These are phyloP conservation scores for Chlamydomonas schloesseri DNA, from an alignment of 139 green algal genomes.

Conservation along the genomic window DNA sequence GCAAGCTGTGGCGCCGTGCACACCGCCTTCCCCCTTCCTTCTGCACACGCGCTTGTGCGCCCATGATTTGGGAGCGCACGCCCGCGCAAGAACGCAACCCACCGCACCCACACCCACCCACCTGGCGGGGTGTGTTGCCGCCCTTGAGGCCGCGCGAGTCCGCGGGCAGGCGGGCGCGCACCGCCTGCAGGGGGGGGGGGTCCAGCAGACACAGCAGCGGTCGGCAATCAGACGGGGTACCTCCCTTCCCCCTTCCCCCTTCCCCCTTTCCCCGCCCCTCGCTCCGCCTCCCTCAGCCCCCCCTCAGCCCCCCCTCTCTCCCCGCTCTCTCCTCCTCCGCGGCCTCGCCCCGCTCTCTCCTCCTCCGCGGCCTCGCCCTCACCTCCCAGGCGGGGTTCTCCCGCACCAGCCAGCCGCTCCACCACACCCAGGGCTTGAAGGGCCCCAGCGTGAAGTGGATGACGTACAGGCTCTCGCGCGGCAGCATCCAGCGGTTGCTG, in stretches of 20 bases:
- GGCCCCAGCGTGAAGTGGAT: constrained; percentile 84
- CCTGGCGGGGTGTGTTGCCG: constrained; percentile 1
- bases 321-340: not conserved
- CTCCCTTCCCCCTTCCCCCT: too few relatives aligned
- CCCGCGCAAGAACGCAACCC: too few relatives aligned
- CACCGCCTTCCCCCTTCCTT: too few relatives aligned
- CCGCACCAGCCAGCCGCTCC: constrained; percentile 71
- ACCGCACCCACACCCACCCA: too few relatives aligned
- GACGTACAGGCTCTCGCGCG: constrained; percentile 60
- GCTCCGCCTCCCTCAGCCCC: too few relatives aligned
- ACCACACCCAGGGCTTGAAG: constrained; percentile 89
- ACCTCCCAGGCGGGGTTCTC: constrained; percentile 60
- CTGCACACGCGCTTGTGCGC: too few relatives aligned
- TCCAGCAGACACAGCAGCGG: too few relatives aligned
- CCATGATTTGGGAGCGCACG: too few relatives aligned
- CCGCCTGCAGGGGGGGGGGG: not conserved
- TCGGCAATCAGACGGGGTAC: too few relatives aligned
- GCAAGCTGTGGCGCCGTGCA: too few relatives aligned
- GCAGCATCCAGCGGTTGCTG: constrained; percentile 73
- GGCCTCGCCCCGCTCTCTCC: not conserved
- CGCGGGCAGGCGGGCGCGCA: constrained; percentile 27
- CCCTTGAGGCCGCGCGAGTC: not conserved
- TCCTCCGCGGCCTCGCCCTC: not conserved
- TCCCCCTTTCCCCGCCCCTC: too few relatives aligned
- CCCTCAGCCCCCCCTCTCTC: too few relatives aligned